Evolutionary conservation across 1,139 yeast species (phyloP).

Genomic region (Komagataea norvegica): DNA sequence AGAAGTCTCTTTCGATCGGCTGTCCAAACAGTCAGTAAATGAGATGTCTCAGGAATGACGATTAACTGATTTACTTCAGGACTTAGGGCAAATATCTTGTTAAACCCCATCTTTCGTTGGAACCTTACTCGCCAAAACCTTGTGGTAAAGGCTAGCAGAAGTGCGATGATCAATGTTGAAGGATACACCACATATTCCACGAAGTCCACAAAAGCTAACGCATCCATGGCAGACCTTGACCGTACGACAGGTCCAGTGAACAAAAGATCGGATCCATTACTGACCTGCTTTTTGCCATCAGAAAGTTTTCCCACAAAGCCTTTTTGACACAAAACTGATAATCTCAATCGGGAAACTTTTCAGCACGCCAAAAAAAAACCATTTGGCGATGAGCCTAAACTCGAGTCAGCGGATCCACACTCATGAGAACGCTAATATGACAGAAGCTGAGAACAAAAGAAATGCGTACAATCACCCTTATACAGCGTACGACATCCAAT

Average conservation of each 20-base stretch:
- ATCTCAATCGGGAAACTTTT: too few species aligned
- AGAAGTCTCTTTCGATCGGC: conserved; percentile 10
- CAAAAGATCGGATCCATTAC: too few species aligned
- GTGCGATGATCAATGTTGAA: not conserved
- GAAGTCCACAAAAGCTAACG: conserved; percentile 7
- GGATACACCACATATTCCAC: conserved; percentile 9
- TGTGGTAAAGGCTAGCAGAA: conserved; percentile 1
- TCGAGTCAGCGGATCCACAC: too few species aligned
- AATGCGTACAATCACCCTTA: conserved; percentile 65
- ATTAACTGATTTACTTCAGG: conserved; percentile 4
- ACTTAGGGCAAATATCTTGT: conserved; percentile 4
- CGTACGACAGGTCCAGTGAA: too few species aligned
- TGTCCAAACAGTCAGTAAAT: conserved; percentile 5
- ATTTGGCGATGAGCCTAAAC: too few species aligned
- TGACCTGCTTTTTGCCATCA: too few species aligned
- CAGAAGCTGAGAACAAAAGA: conserved; percentile 3
- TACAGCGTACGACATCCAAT: conserved; percentile 73
- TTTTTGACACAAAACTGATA: too few species aligned
- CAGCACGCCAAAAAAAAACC: too few species aligned
- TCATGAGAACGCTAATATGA: conserved; percentile 22
- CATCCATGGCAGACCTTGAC: conserved; percentile 8
- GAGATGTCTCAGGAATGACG: conserved; percentile 5
- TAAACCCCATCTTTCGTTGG: conserved; percentile 2
- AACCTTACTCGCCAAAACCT: conserved; percentile 3
- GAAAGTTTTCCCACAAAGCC: too few species aligned